Evolutionary conservation across 2,329 filamentous ascomycete genomes (phyloP).

Genomic region (Diatrype stigma): DNA sequence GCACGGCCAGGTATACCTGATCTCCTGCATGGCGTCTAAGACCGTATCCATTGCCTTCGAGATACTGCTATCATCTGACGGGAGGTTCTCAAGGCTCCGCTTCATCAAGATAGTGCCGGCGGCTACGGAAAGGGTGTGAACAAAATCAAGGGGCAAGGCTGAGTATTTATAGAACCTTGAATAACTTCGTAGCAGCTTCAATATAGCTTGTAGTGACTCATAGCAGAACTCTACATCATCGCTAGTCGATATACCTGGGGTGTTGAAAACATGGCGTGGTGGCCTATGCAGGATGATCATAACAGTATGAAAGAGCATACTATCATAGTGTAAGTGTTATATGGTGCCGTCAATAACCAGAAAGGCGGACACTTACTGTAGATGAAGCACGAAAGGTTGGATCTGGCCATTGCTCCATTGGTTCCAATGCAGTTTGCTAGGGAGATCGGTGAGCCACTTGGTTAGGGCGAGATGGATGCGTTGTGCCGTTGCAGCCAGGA

Average conservation of each 20-base stretch:
- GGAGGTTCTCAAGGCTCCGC: slow-evolving; percentile 34
- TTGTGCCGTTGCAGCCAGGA: slow-evolving; percentile 38
- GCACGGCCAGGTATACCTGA: slow-evolving; percentile 46
- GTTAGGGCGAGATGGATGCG: slow-evolving; percentile 43
- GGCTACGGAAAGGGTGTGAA: slow-evolving; percentile 44
- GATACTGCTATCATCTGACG: slow-evolving; percentile 41
- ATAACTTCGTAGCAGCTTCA: slow-evolving; percentile 41
- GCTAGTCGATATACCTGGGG: slow-evolving; percentile 33
- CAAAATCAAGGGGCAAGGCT: slow-evolving; percentile 43
- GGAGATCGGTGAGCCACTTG: slow-evolving; percentile 43
- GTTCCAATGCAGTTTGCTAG: slow-evolving; percentile 46
- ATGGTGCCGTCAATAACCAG: background rate
- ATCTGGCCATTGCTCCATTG: slow-evolving; percentile 46
- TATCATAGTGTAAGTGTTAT: slow-evolving; percentile 9
- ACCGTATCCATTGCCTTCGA: slow-evolving; percentile 44
- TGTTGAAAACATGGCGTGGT: slow-evolving; percentile 38
- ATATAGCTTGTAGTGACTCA: slow-evolving; percentile 41
- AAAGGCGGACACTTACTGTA: slow-evolving; percentile 31
- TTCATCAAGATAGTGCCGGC: slow-evolving; percentile 45
- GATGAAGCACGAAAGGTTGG: slow-evolving; percentile 41
- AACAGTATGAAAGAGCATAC: slow-evolving; percentile 45
- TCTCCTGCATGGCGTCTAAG: slow-evolving; percentile 46
- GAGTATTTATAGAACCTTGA: slow-evolving; percentile 39
- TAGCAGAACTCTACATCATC: slow-evolving; percentile 48
- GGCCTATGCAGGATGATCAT: slow-evolving; percentile 50